Conservation (phyloP, 2,329 filamentous ascomycete genomes). For the Truncatella angustata region DNA sequence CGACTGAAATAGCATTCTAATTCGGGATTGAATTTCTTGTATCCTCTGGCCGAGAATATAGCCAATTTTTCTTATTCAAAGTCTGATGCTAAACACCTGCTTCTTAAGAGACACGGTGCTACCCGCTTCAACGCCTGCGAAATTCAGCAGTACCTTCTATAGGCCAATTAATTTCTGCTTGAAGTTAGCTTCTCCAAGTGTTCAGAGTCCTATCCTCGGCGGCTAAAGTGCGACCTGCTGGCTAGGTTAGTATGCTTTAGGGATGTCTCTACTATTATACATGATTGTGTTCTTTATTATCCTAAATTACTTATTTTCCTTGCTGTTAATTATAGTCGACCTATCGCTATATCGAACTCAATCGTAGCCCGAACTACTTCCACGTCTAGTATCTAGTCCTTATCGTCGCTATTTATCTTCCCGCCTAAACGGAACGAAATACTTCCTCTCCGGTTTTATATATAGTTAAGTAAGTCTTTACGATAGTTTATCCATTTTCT, state of each 20-base stretch:
- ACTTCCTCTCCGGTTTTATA: not conserved
- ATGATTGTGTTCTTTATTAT: not conserved
- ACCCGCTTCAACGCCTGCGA: too few relatives aligned
- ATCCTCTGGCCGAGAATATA: too few relatives aligned
- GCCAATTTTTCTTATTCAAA: too few relatives aligned
- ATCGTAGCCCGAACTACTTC: not conserved
- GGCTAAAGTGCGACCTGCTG: slow-evolving; percentile 6
- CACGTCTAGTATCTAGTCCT: slow-evolving; percentile 2
- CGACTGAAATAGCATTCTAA: too few relatives aligned
- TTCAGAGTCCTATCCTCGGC: slow-evolving; percentile 8
- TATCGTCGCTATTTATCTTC: not conserved
- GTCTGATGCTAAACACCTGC: too few relatives aligned
- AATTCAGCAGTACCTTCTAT: too few relatives aligned
- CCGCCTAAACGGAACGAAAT: not conserved
- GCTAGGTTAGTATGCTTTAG: not conserved
- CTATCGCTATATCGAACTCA: not conserved
- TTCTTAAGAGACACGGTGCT: too few relatives aligned
- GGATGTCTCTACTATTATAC: not conserved
- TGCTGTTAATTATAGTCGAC: not conserved
- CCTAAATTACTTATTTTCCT: not conserved
- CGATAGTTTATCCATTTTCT: not conserved
- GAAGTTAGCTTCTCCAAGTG: slow-evolving; percentile 4
- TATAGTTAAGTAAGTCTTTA: not conserved
- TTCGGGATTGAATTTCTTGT: too few relatives aligned
- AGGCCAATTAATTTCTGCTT: too few relatives aligned